Percentiles rank a stretch among this genome's conserved stretches.
Conservation (phyloP, 176 grass and related monocot species). For the Carex myosuroides region DNA sequence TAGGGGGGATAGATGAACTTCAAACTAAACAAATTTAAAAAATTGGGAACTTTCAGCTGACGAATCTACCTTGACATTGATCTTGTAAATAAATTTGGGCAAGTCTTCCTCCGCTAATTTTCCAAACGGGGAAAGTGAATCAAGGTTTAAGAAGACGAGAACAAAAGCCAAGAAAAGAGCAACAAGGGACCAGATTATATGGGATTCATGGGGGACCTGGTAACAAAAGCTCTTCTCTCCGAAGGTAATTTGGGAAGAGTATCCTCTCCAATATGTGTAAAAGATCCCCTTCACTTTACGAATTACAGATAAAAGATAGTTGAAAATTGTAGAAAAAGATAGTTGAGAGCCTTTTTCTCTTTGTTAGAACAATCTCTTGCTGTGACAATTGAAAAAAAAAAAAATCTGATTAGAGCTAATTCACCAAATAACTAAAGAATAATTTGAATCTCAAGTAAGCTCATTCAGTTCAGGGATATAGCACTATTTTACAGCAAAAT, state of each 20-base stretch:
- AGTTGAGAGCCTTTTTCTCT: no score
- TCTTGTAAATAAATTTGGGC: slow-evolving; percentile 7
- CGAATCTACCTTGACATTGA: neutral
- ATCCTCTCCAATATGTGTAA: no score
- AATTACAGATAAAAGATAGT: no score
- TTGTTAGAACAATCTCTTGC: no score
- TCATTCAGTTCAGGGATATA: no score
- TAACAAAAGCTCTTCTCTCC: neutral
- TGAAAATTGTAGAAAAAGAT: no score
- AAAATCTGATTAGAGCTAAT: no score
- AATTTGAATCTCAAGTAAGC: no score
- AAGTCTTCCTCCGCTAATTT: neutral
- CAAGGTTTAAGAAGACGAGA: neutral
- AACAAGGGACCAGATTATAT: neutral
- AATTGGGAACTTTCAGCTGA: neutral
- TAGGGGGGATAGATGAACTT: neutral
- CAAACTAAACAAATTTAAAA: neutral
- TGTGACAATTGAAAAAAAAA: no score
- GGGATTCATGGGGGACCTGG: neutral
- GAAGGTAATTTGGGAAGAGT: neutral
- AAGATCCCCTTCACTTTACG: no score
- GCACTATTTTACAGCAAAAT: no score
- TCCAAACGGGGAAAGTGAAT: neutral
- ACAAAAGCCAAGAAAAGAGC: neutral
- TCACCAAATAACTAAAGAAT: no score